Evolutionary conservation across 176 grass and related monocot species (phyloP).

Genomic region (Carex littledalei): DNA sequence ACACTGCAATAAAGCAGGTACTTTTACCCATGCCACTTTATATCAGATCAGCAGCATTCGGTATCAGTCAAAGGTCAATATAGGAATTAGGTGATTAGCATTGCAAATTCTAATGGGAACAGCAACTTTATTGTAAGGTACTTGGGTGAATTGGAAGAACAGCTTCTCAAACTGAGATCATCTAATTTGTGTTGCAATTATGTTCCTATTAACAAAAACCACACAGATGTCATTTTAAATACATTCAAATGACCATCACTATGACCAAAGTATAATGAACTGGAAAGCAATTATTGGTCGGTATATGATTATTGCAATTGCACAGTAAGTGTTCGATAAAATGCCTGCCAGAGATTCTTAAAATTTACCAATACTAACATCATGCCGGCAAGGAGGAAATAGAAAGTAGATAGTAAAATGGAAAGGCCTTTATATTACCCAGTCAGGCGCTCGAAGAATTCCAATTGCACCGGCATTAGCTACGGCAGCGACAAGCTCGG

Average conservation of each 20-base stretch:
- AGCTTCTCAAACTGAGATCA: neutral
- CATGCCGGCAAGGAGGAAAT: neutral
- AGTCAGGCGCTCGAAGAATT: slow-evolving; percentile 81
- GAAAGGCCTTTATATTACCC: slow-evolving; percentile 28
- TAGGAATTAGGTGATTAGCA: neutral
- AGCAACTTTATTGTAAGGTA: neutral
- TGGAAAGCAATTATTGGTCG: neutral
- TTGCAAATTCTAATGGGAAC: neutral
- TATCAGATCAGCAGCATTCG: neutral
- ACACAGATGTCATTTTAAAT: neutral
- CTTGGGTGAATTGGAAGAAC: neutral
- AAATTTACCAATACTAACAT: neutral
- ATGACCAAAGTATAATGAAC: neutral
- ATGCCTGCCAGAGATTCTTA: neutral
- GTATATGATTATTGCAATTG: neutral
- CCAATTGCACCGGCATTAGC: slow-evolving; percentile 81
- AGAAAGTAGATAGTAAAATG: neutral
- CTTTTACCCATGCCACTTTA: neutral
- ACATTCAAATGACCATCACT: neutral
- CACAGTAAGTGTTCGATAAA: neutral
- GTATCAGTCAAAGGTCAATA: neutral
- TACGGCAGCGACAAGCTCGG: slow-evolving; percentile 83
- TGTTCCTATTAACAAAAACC: neutral
- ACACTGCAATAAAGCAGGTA: neutral
- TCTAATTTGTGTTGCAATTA: neutral